Evolutionary conservation across 139 green algal genomes (phyloP).

Genomic region (Eudorina sp.): DNA sequence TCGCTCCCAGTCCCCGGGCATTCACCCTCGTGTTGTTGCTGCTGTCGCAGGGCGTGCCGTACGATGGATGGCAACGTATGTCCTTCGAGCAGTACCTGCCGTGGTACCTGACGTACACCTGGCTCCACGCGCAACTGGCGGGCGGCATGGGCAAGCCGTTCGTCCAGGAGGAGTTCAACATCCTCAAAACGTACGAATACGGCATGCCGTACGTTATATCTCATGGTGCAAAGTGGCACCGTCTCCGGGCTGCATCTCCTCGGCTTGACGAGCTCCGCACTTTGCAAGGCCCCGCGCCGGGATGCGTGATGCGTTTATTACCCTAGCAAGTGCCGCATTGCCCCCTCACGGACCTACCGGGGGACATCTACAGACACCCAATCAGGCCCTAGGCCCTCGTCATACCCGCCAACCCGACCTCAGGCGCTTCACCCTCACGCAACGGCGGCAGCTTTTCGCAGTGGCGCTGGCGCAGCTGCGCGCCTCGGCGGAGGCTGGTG

Average conservation of each 20-base stretch:
- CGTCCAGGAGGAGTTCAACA: slow-evolving; percentile 54
- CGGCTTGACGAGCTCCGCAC: no score
- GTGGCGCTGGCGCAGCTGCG: slow-evolving; percentile 6
- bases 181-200: not conserved
- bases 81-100: slow-evolving; percentile 29
- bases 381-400: no score
- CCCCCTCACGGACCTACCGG: no score
- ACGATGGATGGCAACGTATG: slow-evolving; percentile 24
- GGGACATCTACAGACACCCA: no score
- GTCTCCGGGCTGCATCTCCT: no score
- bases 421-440: slow-evolving; percentile 3
- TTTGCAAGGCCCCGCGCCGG: no score
- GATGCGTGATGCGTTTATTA: no score
- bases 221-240: no score
- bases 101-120: slow-evolving; percentile 32
- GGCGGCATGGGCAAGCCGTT: slow-evolving; percentile 27
- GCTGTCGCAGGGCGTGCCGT: slow-evolving; percentile 1
- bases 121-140: slow-evolving; percentile 17
- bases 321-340: no score
- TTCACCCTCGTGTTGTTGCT: no score
- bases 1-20: no score
- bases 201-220: not conserved
- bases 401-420: no score
- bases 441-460: not conserved
- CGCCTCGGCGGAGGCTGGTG: not conserved